These are phyloP conservation scores for Hypoxylon sp. DNA, from an alignment of 2,329 filamentous ascomycete species.

Conservation along the genomic window DNA sequence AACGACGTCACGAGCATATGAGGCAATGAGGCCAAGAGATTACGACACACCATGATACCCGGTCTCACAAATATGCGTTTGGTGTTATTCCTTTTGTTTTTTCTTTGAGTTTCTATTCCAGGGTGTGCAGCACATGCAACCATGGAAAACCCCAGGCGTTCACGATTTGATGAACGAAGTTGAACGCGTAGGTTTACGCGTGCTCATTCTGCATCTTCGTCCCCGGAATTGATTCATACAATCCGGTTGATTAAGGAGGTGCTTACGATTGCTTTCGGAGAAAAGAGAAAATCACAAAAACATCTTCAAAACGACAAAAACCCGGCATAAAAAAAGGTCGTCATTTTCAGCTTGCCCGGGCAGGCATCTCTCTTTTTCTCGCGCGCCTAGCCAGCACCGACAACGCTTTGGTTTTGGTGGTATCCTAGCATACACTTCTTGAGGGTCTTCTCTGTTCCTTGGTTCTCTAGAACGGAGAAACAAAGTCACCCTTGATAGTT, in stretches of 20 bases:
- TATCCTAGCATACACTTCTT: background rate
- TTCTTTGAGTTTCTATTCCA: background rate
- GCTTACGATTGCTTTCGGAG: background rate
- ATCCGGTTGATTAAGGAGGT: background rate
- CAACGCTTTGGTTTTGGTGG: slow-evolving; percentile 13
- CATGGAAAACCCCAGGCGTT: too few relatives aligned
- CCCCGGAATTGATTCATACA: too few relatives aligned
- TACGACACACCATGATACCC: slow-evolving; percentile 5
- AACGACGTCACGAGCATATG: slow-evolving; percentile 2
- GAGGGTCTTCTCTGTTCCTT: background rate
- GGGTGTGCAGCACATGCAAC: background rate
- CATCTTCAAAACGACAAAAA: slow-evolving; percentile 21
- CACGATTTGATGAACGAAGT: too few relatives aligned
- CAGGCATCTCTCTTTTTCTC: slow-evolving; percentile 24
- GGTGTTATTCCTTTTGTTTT: background rate
- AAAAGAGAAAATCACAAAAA: background rate
- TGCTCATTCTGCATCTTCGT: too few relatives aligned
- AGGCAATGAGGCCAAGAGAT: background rate
- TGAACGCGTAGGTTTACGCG: too few relatives aligned
- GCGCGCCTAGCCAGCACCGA: slow-evolving; percentile 25
- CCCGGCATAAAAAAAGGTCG: slow-evolving; percentile 31
- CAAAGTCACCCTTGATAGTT: too few relatives aligned
- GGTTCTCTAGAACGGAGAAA: background rate
- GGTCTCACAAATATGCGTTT: background rate
- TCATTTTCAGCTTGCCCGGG: slow-evolving; percentile 31